phyloP scores from a whole-genome alignment of 2,329 filamentous ascomycete genomes.

The Fusarium continuum region DNA sequence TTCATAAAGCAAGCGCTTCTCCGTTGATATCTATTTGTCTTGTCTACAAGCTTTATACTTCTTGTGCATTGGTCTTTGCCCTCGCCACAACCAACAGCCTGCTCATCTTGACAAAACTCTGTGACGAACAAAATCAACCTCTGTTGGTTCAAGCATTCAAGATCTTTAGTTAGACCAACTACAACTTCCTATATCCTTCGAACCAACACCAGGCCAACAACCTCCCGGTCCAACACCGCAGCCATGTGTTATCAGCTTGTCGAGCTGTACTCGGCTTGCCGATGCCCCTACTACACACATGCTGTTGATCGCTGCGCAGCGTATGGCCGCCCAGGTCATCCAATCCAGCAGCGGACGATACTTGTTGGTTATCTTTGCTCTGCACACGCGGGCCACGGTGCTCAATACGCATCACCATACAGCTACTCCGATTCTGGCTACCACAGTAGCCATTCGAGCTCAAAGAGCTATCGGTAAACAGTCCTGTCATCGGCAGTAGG shows the following conservation, averaged over 20 bases:
- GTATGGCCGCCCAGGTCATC: constrained; percentile 78
- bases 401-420: constrained; percentile 52
- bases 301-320: constrained; percentile 82
- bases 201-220: constrained; percentile 29
- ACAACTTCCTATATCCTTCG: constrained; percentile 8
- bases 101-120: constrained; percentile 1
- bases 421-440: constrained; percentile 65
- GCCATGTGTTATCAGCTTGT: constrained; percentile 88
- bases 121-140: constrained; percentile 6
- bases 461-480: constrained; percentile 61
- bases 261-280: constrained; percentile 86
- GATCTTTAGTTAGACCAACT: constrained; percentile 2
- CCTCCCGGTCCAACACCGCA: constrained; percentile 26
- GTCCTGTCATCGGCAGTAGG: constrained; percentile 62
- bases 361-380: constrained; percentile 83
- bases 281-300: constrained; percentile 88
- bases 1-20: constrained; percentile 24
- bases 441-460: constrained; percentile 58
- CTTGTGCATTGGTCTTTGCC: constrained; percentile 3
- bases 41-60: constrained; percentile 12
- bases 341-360: constrained; percentile 77
- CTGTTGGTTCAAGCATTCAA: constrained; percentile 7
- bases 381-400: constrained; percentile 46
- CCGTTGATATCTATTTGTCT: constrained; percentile 10
- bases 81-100: constrained; percentile 1